Base-by-base conservation (phyloP, 2,329 filamentous ascomycete species). In the Pseudogymnoascus sp. region DNA sequence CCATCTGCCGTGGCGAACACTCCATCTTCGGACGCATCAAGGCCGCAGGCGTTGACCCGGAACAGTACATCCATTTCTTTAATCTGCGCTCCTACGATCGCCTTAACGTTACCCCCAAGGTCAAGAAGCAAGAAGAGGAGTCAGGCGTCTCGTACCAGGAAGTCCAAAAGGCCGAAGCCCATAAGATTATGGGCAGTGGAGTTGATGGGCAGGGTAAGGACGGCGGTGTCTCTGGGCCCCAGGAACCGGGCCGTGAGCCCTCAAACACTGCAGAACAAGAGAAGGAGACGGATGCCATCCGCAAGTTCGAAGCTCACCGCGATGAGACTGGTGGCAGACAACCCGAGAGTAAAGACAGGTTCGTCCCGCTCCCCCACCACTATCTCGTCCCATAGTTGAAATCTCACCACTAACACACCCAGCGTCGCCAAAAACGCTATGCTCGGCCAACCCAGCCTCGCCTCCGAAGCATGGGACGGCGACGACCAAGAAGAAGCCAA, bases 81-180 rank as follows among this genome's bases (percentile, higher is more conserved):
- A 97, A 97, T 69, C 79, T 99, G 42, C 85, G 95, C 18, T 92
- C 89, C 1, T 99, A 96, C 72, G 95, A 97, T 73, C 89, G 95
- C 12, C 82, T 99, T 65, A 96, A 96, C 76, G 89, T 88, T 69
- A 96, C 91, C 0, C 83, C 86, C 0, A 83, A 82, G 0, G 82
- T 97, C 40, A 83, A 85, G 68, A 84, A 88, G 69, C 86, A 90
- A 63, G 93, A 97, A 73, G 83, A 92, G 71, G 82, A 89, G 69
- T 90, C 92, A 0, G 93, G 91, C 0, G 85, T 97, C 61, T 87
- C 83, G 60, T 97, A 97, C 71, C 85, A 91, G 72, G 87, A 96
- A 62, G 86, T 96, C 0, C 92, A 97, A 75, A 86, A 90, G 60
- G 93, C 91, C 1, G 85, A 96, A 71, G 93, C 93, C 1, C 90